Percentiles rank a stretch among this genome's conserved stretches.
phyloP scores from a whole-genome alignment of 805 yeast genomes.

The Saturnispora besseyi region DNA sequence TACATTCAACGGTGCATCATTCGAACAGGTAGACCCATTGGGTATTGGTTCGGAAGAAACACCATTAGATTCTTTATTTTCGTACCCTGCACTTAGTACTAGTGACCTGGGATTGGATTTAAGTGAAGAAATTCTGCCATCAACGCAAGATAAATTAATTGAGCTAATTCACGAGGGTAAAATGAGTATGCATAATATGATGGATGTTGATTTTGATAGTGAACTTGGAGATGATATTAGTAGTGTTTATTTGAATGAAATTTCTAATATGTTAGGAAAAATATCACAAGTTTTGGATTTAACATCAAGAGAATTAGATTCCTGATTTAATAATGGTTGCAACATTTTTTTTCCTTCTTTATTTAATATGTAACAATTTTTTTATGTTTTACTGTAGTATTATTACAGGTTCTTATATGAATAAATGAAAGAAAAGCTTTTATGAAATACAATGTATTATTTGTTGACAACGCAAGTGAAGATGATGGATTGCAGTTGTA shows the following conservation, averaged over 20 bases:
- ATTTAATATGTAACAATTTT: neutral
- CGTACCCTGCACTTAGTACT: neutral
- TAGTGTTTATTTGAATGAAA: neutral
- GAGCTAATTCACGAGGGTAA: slow-evolving; percentile 3
- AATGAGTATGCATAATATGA: neutral
- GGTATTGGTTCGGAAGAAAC: neutral
- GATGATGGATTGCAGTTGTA: neutral
- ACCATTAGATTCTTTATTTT: slow-evolving; percentile 3
- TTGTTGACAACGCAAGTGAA: neutral
- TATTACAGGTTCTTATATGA: neutral
- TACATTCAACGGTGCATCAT: slow-evolving; percentile 4
- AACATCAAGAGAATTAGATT: neutral
- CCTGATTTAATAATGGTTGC: neutral
- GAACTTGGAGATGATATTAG: slow-evolving; percentile 1
- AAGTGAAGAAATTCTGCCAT: neutral
- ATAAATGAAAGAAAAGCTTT: neutral
- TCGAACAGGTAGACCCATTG: neutral
- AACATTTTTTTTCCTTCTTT: neutral
- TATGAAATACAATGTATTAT: neutral
- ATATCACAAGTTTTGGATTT: slow-evolving; percentile 2
- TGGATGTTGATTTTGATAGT: slow-evolving; percentile 3
- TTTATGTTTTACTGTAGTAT: neutral
- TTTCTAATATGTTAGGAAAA: neutral
- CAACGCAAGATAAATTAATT: slow-evolving; percentile 1
- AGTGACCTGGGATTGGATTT: slow-evolving; percentile 1